Base-by-base conservation (phyloP, 257 asterid species). In the Solanum pinnatisectum region DNA sequence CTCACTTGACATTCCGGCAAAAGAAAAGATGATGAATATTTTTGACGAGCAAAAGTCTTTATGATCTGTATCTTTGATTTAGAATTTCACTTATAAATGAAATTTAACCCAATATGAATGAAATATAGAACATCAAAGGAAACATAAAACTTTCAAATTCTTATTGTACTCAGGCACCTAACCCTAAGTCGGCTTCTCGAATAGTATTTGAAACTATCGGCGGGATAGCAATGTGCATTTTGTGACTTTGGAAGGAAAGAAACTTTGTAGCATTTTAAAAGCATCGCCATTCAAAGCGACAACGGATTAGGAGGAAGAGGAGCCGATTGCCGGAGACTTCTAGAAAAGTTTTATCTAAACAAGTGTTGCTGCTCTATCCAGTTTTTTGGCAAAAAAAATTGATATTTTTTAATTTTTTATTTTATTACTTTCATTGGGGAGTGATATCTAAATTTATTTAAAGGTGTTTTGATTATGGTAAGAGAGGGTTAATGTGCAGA, bases 91-190 rank as follows among this genome's bases (percentile, higher is more conserved):
- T 37, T 5, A 39, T 22, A 73, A 73, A 73, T 73, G 30, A 36
- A 73, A 20, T 4, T 46, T 46, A 46, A 13, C 6, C 20, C 20
- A 36, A 65, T 65, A 18, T 18, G 79, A 16, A 33, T 3, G 78
- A 59, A 6, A 91, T 91, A 92, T 37, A 95, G 95, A 49, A 94
- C 96, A 90, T 95, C 99, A 87, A 96, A 96, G 83, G 94, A 93
- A 86, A 95, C 98, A 87, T 95, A 96, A 88, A 95, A 8, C 11
- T 78, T 78, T 40, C 63, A n/a, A 78, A 40, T 78, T 13, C 37
- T 59, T 1, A 74, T 35, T 44, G 92, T 89, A 74, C 91, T 87
- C 83, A 89, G 86, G 73, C 87, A 88, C 84, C 92, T 90, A 89
- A 87, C 59, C 25, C 90, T 89, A 83, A 86, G 87, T 86, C 82